Evolutionary conservation across 2,329 filamentous ascomycete species (phyloP).

Genomic region (Fusarium neocosmosporiellum): DNA sequence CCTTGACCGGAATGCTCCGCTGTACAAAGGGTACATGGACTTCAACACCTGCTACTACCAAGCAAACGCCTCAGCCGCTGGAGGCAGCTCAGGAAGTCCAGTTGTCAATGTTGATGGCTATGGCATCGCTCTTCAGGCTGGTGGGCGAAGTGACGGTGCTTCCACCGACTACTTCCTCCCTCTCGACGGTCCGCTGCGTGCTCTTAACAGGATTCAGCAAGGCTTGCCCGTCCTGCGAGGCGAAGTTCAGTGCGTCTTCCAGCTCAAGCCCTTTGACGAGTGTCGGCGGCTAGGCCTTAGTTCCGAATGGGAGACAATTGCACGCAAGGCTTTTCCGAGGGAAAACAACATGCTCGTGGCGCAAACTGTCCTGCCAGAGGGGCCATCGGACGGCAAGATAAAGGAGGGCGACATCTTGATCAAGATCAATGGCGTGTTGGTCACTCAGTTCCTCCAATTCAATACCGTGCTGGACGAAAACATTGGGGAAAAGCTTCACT

Average conservation of each 20-base stretch:
- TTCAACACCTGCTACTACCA: constrained; percentile 98
- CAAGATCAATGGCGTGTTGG: constrained; percentile 90
- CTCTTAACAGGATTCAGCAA: constrained; percentile 84
- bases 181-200: constrained; percentile 87
- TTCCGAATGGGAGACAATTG: constrained; percentile 84
- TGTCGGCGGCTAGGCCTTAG: constrained; percentile 89
- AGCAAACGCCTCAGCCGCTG: constrained; percentile 94
- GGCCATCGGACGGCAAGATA: constrained; percentile 80
- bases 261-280: constrained; percentile 97
- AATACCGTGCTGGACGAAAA: constrained; percentile 90
- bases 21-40: constrained; percentile 98
- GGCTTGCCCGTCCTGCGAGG: constrained; percentile 82
- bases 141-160: constrained; percentile 91
- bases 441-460: constrained; percentile 91
- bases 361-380: constrained; percentile 91
- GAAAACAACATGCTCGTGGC: constrained; percentile 97
- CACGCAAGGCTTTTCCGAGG: constrained; percentile 84
- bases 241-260: constrained; percentile 96
- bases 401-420: constrained; percentile 95
- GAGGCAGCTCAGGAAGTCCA: constrained; percentile 95
- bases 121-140: constrained; percentile 83
- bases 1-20: constrained; percentile 93
- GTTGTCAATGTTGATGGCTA: constrained; percentile 95
- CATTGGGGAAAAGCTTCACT: constrained; percentile 78
- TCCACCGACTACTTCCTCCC: constrained; percentile 98